Evolutionary conservation across 2,329 filamentous ascomycete species (phyloP).

Genomic region (Zymoseptoria passerinii): DNA sequence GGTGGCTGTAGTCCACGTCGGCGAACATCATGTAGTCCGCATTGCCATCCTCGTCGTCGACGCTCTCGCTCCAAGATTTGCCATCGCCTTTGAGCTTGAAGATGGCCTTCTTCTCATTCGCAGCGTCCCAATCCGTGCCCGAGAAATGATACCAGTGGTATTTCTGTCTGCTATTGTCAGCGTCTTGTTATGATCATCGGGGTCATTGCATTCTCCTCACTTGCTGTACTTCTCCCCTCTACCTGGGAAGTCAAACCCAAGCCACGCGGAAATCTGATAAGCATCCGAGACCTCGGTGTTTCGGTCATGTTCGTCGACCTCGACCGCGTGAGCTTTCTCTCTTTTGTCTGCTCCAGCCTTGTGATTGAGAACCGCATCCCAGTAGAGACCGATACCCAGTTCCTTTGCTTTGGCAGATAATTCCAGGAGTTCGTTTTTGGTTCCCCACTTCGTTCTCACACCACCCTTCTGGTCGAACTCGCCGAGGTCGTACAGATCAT

Average conservation of each 20-base stretch:
- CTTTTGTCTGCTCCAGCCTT: conserved; percentile 58
- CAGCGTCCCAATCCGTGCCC: conserved; percentile 56
- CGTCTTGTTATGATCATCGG: not conserved
- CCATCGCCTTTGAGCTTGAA: conserved; percentile 47
- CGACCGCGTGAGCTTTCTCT: conserved; percentile 53
- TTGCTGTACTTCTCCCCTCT: conserved; percentile 51
- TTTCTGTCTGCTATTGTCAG: conserved; percentile 37
- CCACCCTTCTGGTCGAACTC: conserved; percentile 63
- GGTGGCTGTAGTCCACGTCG: conserved; percentile 56
- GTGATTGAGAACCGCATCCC: conserved; percentile 64
- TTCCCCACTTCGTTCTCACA: conserved; percentile 58
- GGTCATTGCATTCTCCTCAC: not conserved
- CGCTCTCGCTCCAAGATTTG: conserved; percentile 54
- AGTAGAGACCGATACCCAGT: conserved; percentile 51
- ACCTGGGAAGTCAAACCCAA: conserved; percentile 56
- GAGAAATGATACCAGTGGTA: conserved; percentile 61
- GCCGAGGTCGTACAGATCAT: conserved; percentile 50
- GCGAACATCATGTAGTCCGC: conserved; percentile 62
- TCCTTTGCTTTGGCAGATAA: conserved; percentile 45
- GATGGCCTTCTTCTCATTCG: conserved; percentile 49
- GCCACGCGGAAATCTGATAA: conserved; percentile 56
- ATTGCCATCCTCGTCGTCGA: conserved; percentile 53
- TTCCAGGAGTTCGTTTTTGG: conserved; percentile 50
- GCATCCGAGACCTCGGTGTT: conserved; percentile 11
- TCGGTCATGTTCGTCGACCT: conserved; percentile 44